Conservation (phyloP, 2,329 filamentous ascomycete genomes). For the Claviceps cyperi region DNA sequence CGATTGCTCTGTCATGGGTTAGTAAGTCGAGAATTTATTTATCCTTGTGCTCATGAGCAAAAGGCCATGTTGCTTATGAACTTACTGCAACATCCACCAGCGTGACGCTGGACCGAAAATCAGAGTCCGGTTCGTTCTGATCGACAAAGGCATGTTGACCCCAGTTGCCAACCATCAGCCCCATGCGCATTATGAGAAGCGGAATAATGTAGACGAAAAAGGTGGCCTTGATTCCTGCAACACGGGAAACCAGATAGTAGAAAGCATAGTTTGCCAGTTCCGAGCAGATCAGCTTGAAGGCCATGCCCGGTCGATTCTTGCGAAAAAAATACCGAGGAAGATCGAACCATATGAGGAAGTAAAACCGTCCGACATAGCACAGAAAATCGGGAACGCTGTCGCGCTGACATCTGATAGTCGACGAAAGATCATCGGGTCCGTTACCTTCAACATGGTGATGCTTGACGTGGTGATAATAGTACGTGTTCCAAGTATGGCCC, state of each 20-base stretch:
- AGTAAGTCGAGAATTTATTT: not conserved
- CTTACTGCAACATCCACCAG: constrained; percentile 64
- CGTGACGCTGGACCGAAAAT: constrained; percentile 67
- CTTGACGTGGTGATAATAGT: constrained; percentile 77
- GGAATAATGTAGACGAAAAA: constrained; percentile 54
- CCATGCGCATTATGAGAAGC: constrained; percentile 49
- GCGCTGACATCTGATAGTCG: constrained; percentile 62
- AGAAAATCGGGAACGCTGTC: constrained; percentile 52
- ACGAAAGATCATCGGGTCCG: constrained; percentile 60
- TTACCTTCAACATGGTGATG: constrained; percentile 76
- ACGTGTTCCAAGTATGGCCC: constrained; percentile 76
- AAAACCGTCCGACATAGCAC: constrained; percentile 60
- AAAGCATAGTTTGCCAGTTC: constrained; percentile 44
- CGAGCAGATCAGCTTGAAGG: constrained; percentile 41
- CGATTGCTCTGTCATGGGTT: constrained; percentile 49
- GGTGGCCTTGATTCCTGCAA: constrained; percentile 39
- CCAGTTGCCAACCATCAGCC: constrained; percentile 73
- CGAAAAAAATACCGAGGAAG: constrained; percentile 58
- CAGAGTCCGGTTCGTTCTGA: constrained; percentile 57
- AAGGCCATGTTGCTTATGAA: constrained; percentile 3
- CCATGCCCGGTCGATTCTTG: constrained; percentile 42
- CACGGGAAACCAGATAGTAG: constrained; percentile 33
- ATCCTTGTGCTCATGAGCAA: not conserved
- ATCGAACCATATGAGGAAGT: constrained; percentile 60
- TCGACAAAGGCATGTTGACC: constrained; percentile 75